Conservation (phyloP, 148 eudicot genomes). For the Cornus florida region DNA sequence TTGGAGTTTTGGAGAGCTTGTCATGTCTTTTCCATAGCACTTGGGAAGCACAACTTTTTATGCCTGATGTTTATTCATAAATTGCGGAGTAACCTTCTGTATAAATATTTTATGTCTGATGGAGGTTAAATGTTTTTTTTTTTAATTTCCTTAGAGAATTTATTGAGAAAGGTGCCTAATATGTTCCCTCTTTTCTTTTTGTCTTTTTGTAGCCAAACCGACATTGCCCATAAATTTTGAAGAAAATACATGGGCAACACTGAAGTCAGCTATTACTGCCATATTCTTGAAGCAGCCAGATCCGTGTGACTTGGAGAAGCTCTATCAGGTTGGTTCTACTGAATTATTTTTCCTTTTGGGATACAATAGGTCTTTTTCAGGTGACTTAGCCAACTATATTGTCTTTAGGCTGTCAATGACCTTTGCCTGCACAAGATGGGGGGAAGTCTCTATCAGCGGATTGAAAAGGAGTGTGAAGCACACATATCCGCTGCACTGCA, state of each 20-base stretch:
- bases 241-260: slow-evolving; percentile 88
- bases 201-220: slow-evolving; percentile 66
- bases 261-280: slow-evolving; percentile 88
- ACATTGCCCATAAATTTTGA: slow-evolving; percentile 79
- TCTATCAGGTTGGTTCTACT: slow-evolving; percentile 61
- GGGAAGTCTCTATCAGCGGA: slow-evolving; percentile 83
- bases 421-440: slow-evolving; percentile 95
- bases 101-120: too few species aligned
- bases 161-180: background rate
- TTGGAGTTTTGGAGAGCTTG: background rate
- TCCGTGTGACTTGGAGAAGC: slow-evolving; percentile 90
- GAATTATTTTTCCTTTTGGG: background rate
- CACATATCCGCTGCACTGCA: slow-evolving; percentile 68
- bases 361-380: background rate
- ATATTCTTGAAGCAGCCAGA: slow-evolving; percentile 89
- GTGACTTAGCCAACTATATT: background rate
- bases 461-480: slow-evolving; percentile 84
- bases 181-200: slow-evolving; percentile 12
- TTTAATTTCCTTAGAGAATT: background rate
- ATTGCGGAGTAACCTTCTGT: background rate
- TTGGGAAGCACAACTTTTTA: background rate
- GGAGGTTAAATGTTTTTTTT: background rate
- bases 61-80: background rate
- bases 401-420: slow-evolving; percentile 81
- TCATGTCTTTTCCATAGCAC: background rate